phyloP scores from a whole-genome alignment of 371 early-diverging fungal genomes.

The Lichtheimia ramosa region DNA sequence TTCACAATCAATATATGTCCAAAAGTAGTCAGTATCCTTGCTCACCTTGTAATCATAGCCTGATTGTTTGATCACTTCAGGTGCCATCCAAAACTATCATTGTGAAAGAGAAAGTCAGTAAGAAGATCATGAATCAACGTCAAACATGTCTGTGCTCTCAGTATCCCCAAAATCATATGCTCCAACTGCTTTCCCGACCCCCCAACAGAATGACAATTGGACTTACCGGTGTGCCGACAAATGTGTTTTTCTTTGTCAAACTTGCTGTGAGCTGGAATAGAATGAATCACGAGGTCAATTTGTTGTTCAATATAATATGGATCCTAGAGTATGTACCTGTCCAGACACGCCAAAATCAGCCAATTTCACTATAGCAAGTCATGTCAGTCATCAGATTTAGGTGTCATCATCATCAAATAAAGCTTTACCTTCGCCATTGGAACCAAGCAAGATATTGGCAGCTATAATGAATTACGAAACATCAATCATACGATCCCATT shows the following conservation, averaged over 20 bases:
- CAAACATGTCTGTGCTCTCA: neutral
- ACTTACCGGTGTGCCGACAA: slow-evolving; percentile 97
- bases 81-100: slow-evolving; percentile 93
- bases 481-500: neutral
- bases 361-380: slow-evolving; percentile 70
- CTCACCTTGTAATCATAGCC: slow-evolving; percentile 89
- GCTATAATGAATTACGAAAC: slow-evolving; percentile 45
- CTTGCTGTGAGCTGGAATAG: slow-evolving; percentile 82
- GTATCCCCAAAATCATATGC: too few relatives aligned
- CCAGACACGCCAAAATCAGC: slow-evolving; percentile 99
- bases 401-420: too few relatives aligned
- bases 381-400: too few relatives aligned
- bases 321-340: slow-evolving; percentile 51
- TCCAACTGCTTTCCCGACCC: too few relatives aligned
- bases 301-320: too few relatives aligned
- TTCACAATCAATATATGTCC: neutral
- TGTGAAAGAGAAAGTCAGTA: slow-evolving; percentile 2
- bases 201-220: neutral
- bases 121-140: neutral
- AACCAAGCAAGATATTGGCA: slow-evolving; percentile 82
- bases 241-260: slow-evolving; percentile 94
- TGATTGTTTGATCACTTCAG: slow-evolving; percentile 95
- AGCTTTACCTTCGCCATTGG: slow-evolving; percentile 65
- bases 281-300: slow-evolving; percentile 1
- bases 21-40: neutral